Conservation (phyloP, 768 basidiomycete genomes). For the Melanogaster broomeanus region DNA sequence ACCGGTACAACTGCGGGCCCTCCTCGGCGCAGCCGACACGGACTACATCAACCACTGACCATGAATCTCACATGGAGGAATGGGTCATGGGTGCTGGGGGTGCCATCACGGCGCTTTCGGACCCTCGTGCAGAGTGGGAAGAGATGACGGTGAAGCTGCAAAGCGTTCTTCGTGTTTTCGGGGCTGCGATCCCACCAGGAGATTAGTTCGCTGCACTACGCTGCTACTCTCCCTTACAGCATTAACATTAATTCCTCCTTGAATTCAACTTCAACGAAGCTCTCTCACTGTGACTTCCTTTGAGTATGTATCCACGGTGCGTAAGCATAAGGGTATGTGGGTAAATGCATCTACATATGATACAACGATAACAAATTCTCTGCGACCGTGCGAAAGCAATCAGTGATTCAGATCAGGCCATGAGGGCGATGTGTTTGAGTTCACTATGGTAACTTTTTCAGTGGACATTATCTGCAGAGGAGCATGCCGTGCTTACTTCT, state of each 20-base stretch:
- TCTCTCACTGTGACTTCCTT: neutral
- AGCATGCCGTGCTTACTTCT: constrained; percentile 51
- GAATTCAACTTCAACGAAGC: constrained; percentile 41
- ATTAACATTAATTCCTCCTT: constrained; percentile 8
- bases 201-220: constrained; percentile 8
- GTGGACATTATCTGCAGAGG: neutral
- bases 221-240: neutral
- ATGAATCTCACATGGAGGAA: constrained; percentile 40
- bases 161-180: constrained; percentile 71
- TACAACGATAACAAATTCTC: neutral
- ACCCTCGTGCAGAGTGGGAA: constrained; percentile 88
- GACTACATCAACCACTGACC: constrained; percentile 11
- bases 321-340: neutral
- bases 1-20: constrained; percentile 19
- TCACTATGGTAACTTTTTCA: constrained; percentile 50
- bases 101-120: constrained; percentile 91
- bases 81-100: constrained; percentile 93
- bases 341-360: neutral
- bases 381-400: neutral
- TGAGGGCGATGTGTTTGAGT: constrained; percentile 77
- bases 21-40: constrained; percentile 5
- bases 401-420: constrained; percentile 49
- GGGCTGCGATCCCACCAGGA: constrained; percentile 31
- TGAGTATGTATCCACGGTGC: no score
- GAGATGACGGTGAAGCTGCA: constrained; percentile 89